Evolutionary conservation across 306 rosid genomes (phyloP).

Genomic region (Rosa lucieae): DNA sequence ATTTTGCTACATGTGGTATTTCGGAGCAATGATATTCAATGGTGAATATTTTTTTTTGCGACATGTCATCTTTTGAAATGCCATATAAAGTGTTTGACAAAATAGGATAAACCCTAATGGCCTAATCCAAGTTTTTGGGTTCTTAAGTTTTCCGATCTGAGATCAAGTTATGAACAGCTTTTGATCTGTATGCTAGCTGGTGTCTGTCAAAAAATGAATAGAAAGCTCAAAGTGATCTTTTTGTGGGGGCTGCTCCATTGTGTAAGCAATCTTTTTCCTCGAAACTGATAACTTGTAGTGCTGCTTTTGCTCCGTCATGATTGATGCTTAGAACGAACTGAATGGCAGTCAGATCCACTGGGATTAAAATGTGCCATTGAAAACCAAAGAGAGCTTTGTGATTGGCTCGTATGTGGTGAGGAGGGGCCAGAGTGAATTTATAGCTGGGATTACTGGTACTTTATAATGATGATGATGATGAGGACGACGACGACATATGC

Average conservation of each 20-base stretch:
- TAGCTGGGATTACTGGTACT: not conserved
- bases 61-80: not conserved
- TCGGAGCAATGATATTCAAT: not conserved
- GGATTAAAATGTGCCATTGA: not conserved
- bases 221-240: slow-evolving; percentile 6
- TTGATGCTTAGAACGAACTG: not conserved
- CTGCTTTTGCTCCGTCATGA: slow-evolving; percentile 1
- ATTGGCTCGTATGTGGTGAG: not conserved
- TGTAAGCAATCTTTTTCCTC: slow-evolving; percentile 5
- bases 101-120: no score
- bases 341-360: not conserved
- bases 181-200: slow-evolving; percentile 1
- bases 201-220: not conserved
- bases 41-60: no score
- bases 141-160: not conserved
- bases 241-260: not conserved
- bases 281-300: slow-evolving; percentile 20
- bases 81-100: not conserved
- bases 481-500: not conserved
- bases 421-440: not conserved
- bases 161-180: not conserved
- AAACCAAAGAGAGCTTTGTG: not conserved
- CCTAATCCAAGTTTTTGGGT: not conserved
- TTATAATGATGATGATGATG: not conserved
- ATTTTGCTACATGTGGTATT: no score